Evolutionary conservation across 2,329 filamentous ascomycete species (phyloP).

Genomic region (Cercospora sojina): DNA sequence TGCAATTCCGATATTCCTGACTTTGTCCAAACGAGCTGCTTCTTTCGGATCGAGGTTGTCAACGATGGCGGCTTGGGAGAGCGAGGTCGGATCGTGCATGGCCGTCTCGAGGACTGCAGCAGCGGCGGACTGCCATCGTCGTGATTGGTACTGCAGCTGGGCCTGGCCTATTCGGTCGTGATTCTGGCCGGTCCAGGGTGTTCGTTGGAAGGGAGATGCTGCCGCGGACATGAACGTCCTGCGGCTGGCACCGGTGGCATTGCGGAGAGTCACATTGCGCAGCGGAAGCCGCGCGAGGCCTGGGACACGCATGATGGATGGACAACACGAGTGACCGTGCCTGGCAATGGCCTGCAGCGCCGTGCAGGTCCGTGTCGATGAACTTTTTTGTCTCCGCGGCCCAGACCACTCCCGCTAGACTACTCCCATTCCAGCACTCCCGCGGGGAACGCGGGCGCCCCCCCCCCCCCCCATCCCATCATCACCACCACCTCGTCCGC

Average conservation of each 20-base stretch:
- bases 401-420: neutral
- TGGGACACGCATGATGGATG: slow-evolving; percentile 23
- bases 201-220: slow-evolving; percentile 16
- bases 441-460: neutral
- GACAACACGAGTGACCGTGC: neutral
- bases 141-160: slow-evolving; percentile 18
- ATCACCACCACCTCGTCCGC: neutral
- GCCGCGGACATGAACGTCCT: slow-evolving; percentile 31
- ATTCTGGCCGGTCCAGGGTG: slow-evolving; percentile 28
- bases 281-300: slow-evolving; percentile 33
- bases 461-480: too few species aligned
- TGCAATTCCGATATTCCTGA: slow-evolving; percentile 97
- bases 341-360: neutral
- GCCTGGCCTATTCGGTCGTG: slow-evolving; percentile 31
- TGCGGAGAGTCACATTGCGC: slow-evolving; percentile 29
- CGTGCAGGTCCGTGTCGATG: neutral
- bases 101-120: slow-evolving; percentile 54
- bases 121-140: slow-evolving; percentile 34
- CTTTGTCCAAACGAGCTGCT: slow-evolving; percentile 70
- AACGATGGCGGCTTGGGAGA: slow-evolving; percentile 66
- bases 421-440: slow-evolving; percentile 1
- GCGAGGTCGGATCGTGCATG: slow-evolving; percentile 54
- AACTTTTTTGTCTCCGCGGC: slow-evolving; percentile 8
- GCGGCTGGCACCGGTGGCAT: slow-evolving; percentile 18
- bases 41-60: slow-evolving; percentile 80